These are phyloP conservation scores for Leccinum pachyderme DNA, from an alignment of 1,284 basidiomycete species.

Conservation along the genomic window DNA sequence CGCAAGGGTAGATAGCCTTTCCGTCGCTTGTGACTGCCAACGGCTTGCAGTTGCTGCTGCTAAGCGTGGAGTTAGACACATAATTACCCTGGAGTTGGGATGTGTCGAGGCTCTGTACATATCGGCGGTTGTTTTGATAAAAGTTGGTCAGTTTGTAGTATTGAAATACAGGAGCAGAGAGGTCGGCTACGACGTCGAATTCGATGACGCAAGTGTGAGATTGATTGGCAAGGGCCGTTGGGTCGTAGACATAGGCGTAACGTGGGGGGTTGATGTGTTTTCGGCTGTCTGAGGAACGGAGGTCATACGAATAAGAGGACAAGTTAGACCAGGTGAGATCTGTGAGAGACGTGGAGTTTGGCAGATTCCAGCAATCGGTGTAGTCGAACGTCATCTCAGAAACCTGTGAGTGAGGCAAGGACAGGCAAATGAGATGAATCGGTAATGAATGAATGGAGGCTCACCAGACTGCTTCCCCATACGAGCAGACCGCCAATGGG, in stretches of 20 bases:
- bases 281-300: conserved; percentile 57
- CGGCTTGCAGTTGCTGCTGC: conserved; percentile 87
- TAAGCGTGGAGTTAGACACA: conserved; percentile 52
- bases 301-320: conserved; percentile 74
- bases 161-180: conserved; percentile 79
- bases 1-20: conserved; percentile 88
- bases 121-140: conserved; percentile 98
- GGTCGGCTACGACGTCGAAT: conserved; percentile 80
- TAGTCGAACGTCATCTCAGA: conserved; percentile 96
- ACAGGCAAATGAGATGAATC: conserved; percentile 14
- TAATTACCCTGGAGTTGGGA: conserved; percentile 83
- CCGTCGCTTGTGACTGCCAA: conserved; percentile 53
- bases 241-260: conserved; percentile 67
- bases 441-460: conserved; percentile 21
- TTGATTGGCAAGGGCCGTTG: conserved; percentile 42
- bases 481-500: conserved; percentile 94
- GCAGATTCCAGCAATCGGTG: conserved; percentile 81
- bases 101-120: conserved; percentile 89
- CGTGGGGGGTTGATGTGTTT: conserved; percentile 49
- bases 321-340: conserved; percentile 50
- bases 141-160: conserved; percentile 98
- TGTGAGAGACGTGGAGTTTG: conserved; percentile 42
- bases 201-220: conserved; percentile 70
- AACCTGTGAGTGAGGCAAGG: conserved; percentile 47
- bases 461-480: conserved; percentile 78